Percentiles rank a stretch among this genome's conserved stretches.
phyloP scores from a whole-genome alignment of 495 filamentous ascomycete species.

The Neurospora terricola region DNA sequence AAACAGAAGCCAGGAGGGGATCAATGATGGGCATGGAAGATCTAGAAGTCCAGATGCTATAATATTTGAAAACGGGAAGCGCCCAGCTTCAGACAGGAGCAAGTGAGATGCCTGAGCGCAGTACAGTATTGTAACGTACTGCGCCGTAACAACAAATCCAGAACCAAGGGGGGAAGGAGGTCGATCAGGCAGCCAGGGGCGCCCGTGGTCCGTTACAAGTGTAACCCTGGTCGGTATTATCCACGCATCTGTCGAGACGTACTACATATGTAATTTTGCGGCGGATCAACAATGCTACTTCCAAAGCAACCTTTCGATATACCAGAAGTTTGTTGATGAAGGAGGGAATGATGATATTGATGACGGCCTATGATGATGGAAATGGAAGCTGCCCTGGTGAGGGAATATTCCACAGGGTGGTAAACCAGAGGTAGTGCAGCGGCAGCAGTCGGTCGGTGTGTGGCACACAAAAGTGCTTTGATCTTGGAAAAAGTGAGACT shows the following conservation, averaged over 20 bases:
- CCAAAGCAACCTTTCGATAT: not conserved
- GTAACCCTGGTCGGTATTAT: not conserved
- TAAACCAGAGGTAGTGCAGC: not conserved
- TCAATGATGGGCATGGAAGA: not conserved
- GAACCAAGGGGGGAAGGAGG: not conserved
- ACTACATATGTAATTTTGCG: not conserved
- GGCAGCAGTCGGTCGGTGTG: not conserved
- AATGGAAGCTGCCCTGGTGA: not conserved
- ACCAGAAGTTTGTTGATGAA: not conserved
- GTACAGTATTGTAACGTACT: not conserved
- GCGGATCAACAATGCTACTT: not conserved
- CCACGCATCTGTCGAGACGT: not conserved
- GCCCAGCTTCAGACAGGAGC: not conserved
- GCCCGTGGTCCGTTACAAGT: not conserved
- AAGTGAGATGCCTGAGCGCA: not conserved
- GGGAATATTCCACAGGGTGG: not conserved
- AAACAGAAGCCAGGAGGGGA: not conserved
- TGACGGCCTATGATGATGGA: not conserved
- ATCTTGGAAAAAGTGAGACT: not conserved
- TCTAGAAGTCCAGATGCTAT: not conserved
- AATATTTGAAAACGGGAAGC: not conserved
- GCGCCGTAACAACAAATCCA: not conserved
- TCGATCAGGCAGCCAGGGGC: not conserved
- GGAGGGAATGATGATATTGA: not conserved
- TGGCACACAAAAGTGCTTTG: not conserved